Base-by-base conservation (phyloP, 2,329 filamentous ascomycete genomes). In the Knufia petricola region DNA sequence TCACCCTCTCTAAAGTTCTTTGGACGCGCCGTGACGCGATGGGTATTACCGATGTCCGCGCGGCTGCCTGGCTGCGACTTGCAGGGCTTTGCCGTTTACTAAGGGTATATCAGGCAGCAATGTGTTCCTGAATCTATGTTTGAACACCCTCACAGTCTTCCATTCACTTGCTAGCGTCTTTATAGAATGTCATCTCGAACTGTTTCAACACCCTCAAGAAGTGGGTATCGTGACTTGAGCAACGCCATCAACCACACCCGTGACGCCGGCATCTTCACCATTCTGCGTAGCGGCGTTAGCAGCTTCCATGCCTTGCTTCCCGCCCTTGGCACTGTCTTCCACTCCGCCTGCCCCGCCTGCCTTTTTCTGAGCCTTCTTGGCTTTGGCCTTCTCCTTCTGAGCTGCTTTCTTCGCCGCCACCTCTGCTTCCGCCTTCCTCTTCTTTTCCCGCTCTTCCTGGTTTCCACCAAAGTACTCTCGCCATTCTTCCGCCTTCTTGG, bases 401-500 rank as follows among this genome's bases (percentile, higher is more conserved):
- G 61, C 64, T 12, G 61, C 60, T 54, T 66, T 66, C 60, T 66
- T 66, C 1, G 66, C 65, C 1, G 63, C 61, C 50, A 52, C 49
- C 46, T 58, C 56, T 41, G 56, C 55, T 47, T 57, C 55, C 37
- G 78, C 82, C 61, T 84, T 84, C 56, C 85, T 81, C 60, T 84
- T 84, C 60, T 82, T 82, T 34, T 81, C 72, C 54, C 86, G 80
- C 58, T 82, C 73, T 30, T 75, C 74, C 60, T 82, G 78, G 17
- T 75, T 78, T 4, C 82, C 82, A 44, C 82, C 82, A 58, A 81
- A 95, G 57, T 78, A 76, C 54, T 84, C 78, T 50, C 84, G 81
- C 88, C 88, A 95, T 64, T 90, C 84, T 45, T 84, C 79, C 40
- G 85, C 81, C 71, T 89, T 90, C 65, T 85, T 82, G 8, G 82